These are phyloP conservation scores for Solanum microdontum DNA, from an alignment of 257 asterid species.

Conservation along the genomic window DNA sequence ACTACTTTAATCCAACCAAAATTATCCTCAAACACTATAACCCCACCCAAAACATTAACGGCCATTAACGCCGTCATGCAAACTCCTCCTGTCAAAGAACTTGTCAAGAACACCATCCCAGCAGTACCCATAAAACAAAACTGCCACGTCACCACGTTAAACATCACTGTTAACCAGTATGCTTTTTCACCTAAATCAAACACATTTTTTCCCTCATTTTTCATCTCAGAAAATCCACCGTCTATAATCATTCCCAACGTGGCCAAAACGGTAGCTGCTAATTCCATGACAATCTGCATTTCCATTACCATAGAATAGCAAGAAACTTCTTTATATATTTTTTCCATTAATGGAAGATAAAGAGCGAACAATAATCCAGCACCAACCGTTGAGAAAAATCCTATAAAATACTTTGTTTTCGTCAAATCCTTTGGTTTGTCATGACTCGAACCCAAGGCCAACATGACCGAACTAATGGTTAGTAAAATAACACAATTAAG, in stretches of 20 bases:
- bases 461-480: conserved; percentile 37
- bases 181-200: conserved; percentile 41
- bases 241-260: conserved; percentile 26
- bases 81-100: conserved; percentile 60
- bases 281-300: conserved; percentile 60
- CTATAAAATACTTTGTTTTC: conserved; percentile 22
- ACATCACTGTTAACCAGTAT: conserved; percentile 36
- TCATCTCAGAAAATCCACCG: conserved; percentile 33
- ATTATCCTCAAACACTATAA: conserved; percentile 39
- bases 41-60: conserved; percentile 52
- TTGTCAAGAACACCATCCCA: conserved; percentile 63
- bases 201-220: conserved; percentile 16
- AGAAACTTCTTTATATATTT: conserved; percentile 26
- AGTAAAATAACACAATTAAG: conserved; percentile 56
- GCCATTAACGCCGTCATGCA: conserved; percentile 67
- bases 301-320: conserved; percentile 74
- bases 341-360: conserved; percentile 61
- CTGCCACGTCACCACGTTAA: conserved; percentile 43
- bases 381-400: conserved; percentile 37
- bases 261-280: conserved; percentile 48
- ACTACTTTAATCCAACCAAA: conserved; percentile 49
- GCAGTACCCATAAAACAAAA: conserved; percentile 70
- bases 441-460: conserved; percentile 31
- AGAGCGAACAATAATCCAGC: conserved; percentile 52
- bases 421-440: conserved; percentile 32